Evolutionary conservation across 495 filamentous ascomycete genomes (phyloP), one percentile per base, ranked within the genome.

Genomic region (Apodospora peruviana): DNA sequence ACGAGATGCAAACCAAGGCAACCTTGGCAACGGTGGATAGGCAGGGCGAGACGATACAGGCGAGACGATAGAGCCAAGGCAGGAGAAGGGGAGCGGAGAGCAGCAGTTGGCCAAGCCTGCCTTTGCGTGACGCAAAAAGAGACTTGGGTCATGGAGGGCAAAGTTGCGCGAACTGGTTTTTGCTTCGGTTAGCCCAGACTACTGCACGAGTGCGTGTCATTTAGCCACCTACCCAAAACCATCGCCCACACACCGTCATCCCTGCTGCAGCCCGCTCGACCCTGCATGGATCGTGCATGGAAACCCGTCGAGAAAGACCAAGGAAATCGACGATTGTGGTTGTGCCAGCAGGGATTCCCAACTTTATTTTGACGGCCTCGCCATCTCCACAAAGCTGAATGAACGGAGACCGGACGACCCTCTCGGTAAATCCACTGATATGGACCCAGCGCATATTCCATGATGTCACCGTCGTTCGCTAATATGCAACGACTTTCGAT

Each of bases 331-430:
- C 7, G 7, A 7, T 7, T 14, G 14, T 14, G 27, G 27, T 32
- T 32, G 27, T 7, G 12, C 18, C 25, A 29, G n/a, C 58, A 52
- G 38, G 54, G 54, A 42, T 54, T 19, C 2, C 27, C 52, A 62
- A 62, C 59, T 54, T 47, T 62, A 59, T 54, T 56, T 52, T 25
- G 48, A 59, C 39, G 39, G 39, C 39, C 19, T 22, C 23, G 10
- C n/a, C n/a, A n/a, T n/a, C n/a, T n/a, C n/a, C n/a, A n/a, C n/a
- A n/a, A n/a, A n/a, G n/a, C n/a, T n/a, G n/a, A n/a, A n/a, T n/a
- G n/a, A n/a, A n/a, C n/a, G n/a, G n/a, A n/a, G n/a, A n/a, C n/a
- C n/a, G n/a, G n/a, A n/a, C n/a, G n/a, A n/a, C n/a, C n/a, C n/a
- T n/a, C n/a, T n/a, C n/a, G n/a, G n/a, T n/a, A n/a, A n/a, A n/a